Conservation (phyloP, 1,284 basidiomycete genomes). For the Pulchroboletus neoregius region DNA sequence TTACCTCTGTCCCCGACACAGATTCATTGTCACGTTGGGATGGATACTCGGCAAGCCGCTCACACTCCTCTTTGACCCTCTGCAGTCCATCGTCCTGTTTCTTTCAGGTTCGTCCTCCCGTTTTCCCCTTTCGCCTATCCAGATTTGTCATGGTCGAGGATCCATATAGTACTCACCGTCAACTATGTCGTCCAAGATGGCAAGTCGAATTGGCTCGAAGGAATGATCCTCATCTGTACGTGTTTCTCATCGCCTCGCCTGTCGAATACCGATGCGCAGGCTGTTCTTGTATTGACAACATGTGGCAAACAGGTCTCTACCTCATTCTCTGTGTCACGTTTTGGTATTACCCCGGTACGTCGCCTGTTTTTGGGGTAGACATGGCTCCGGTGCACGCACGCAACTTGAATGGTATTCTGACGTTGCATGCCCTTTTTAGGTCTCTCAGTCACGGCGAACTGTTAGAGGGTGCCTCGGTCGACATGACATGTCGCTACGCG, state of each 20-base stretch:
- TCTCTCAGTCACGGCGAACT: neutral
- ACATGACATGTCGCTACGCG: no score
- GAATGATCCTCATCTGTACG: conserved; percentile 66
- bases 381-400: neutral
- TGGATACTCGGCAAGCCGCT: conserved; percentile 72
- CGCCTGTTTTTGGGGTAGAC: conserved; percentile 4
- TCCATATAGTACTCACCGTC: conserved; percentile 59
- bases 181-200: conserved; percentile 80
- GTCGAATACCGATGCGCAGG: neutral
- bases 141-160: neutral
- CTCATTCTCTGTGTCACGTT: conserved; percentile 37
- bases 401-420: no score
- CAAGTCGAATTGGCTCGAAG: conserved; percentile 80
- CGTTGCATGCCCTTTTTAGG: conserved; percentile 10
- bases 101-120: conserved; percentile 37
- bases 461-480: conserved; percentile 8
- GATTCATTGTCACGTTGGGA: conserved; percentile 58
- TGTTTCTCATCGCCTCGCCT: neutral
- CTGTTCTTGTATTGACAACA: conserved; percentile 1
- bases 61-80: conserved; percentile 76
- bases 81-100: conserved; percentile 65
- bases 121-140: neutral
- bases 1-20: conserved; percentile 47
- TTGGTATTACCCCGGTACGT: conserved; percentile 48
- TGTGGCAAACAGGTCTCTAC: conserved; percentile 37